Base-by-base conservation (phyloP, 768 basidiomycete genomes). In the Rhodosporidiobolus odoratus region DNA sequence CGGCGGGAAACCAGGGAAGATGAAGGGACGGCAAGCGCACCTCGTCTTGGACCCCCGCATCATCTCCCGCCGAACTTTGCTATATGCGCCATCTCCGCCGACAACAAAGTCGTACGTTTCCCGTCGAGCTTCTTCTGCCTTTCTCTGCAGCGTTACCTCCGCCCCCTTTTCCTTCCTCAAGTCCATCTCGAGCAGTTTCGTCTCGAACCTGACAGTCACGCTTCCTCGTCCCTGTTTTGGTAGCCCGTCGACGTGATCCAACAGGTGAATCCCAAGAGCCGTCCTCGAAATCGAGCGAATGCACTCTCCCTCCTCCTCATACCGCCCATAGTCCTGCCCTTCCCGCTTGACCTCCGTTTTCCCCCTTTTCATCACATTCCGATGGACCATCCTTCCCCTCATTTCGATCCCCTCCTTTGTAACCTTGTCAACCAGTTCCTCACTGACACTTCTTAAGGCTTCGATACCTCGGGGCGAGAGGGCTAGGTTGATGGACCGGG, bases 331-430 rank as follows among this genome's bases (percentile, higher is more conserved):
- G 73, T 85, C 83, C 75, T 84, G 84, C 67, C 90, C 89, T 75
- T 85, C 82, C 59, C 4, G 37, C 17, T 62, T 54, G 0, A 69
- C 66, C 15, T 21, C 32, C 25, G 17, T 21, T 32, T 40, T 27
- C 23, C 43, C 52, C 58, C 32, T 60, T 21, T 21, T 21, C 19
- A n/a, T n/a, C n/a, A n/a, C 35, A 70, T 79, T 77, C 76, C 87
- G 86, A 82, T 98, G 95, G 73, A 98, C 91, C 92, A 97, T 95
- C 60, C 95, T 85, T 53, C 92, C 94, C 76, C 84, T 86, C 92
- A 98, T 94, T 75, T 93, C 93, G 80, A 97, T 93, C 48, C 88
- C 88, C 38, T 86, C 83, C 75, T 87, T 81, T 76, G 95, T 80
- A 77, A 94, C 89, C 70, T 86, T 83, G 63, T 86, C 83, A 34